phyloP scores from a whole-genome alignment of 768 basidiomycete genomes.

The Lactifluus subvellereus region DNA sequence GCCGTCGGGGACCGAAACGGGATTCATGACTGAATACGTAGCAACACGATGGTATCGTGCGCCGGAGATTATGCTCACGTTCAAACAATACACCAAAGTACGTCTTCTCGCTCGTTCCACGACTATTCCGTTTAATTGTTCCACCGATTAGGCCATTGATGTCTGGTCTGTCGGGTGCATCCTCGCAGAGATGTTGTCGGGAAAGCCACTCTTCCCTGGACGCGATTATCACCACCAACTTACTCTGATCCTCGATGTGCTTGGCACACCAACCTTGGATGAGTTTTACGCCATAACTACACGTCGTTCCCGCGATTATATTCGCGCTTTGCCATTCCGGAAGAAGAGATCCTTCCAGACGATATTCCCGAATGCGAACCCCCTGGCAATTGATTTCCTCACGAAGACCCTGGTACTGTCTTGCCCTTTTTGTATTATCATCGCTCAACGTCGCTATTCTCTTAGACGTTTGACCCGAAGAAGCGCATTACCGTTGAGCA shows the following conservation, averaged over 20 bases:
- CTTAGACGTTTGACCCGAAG: constrained; percentile 93
- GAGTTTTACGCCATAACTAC: constrained; percentile 98
- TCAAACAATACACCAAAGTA: constrained; percentile 96
- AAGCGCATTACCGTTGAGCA: constrained; percentile 94
- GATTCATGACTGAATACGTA: constrained; percentile 97
- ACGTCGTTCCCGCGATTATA: constrained; percentile 87
- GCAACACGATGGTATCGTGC: constrained; percentile 99
- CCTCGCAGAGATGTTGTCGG: constrained; percentile 94
- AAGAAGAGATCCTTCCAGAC: constrained; percentile 77
- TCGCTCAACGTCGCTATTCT: background rate
- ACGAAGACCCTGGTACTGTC: constrained; percentile 70
- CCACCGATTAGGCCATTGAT: constrained; percentile 59
- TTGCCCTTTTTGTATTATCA: background rate
- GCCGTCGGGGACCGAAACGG: constrained; percentile 75
- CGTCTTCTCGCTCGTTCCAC: constrained; percentile 35
- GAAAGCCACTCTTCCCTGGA: constrained; percentile 95
- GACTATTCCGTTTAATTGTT: constrained; percentile 30
- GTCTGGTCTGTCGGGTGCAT: constrained; percentile 87
- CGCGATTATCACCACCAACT: constrained; percentile 96
- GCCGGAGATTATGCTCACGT: constrained; percentile 98
- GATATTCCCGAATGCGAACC: constrained; percentile 88
- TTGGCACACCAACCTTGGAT: constrained; percentile 94
- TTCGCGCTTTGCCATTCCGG: constrained; percentile 89
- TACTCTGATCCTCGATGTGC: constrained; percentile 89
- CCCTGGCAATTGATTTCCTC: constrained; percentile 69